Evolutionary conservation across 2,329 filamentous ascomycete genomes (phyloP).

Genomic region (Coniochaeta ligniaria): DNA sequence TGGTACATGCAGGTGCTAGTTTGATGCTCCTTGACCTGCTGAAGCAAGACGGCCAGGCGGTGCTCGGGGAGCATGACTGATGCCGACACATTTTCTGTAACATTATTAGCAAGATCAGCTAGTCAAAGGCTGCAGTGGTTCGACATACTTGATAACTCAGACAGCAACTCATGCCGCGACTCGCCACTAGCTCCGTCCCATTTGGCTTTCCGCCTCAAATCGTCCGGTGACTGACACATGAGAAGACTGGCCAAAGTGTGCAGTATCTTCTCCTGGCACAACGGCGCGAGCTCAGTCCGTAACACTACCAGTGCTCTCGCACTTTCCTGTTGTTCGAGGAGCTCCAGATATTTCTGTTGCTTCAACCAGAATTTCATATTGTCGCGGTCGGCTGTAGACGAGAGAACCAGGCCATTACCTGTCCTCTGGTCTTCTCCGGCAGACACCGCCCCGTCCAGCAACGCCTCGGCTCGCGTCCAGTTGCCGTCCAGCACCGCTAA

Average conservation of each 20-base stretch:
- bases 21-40: conserved; percentile 78
- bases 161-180: conserved; percentile 69
- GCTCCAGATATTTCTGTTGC: conserved; percentile 91
- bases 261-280: conserved; percentile 71
- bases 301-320: conserved; percentile 73
- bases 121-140: neutral
- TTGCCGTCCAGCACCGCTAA: conserved; percentile 70
- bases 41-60: conserved; percentile 71
- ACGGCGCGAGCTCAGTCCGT: conserved; percentile 76
- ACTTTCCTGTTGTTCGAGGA: conserved; percentile 71
- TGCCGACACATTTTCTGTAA: conserved; percentile 77
- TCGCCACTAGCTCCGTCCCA: conserved; percentile 79
- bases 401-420: conserved; percentile 62
- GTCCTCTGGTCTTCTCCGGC: conserved; percentile 23
- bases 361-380: conserved; percentile 83
- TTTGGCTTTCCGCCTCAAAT: conserved; percentile 66
- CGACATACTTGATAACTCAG: conserved; percentile 70
- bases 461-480: conserved; percentile 78
- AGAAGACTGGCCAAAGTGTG: conserved; percentile 83
- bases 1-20: conserved; percentile 83
- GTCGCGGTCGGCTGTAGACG: conserved; percentile 66
- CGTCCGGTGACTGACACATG: conserved; percentile 76
- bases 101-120: conserved; percentile 9
- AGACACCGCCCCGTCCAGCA: conserved; percentile 55
- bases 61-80: conserved; percentile 96